Evolutionary conservation across 805 yeast species (phyloP).

Genomic region (Zygoascus flipseniorum): DNA sequence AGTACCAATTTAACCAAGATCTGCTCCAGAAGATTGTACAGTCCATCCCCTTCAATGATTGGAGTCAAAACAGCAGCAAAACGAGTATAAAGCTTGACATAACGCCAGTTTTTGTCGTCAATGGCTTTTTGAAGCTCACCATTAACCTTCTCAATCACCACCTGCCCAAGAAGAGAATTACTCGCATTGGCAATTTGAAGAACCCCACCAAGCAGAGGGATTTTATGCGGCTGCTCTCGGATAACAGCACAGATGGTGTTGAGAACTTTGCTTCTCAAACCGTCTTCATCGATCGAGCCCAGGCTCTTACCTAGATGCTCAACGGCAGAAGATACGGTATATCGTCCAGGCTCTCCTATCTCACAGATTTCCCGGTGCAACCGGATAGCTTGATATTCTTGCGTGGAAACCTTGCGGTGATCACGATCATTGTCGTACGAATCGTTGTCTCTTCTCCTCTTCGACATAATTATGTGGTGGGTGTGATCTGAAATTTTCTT

Average conservation of each 20-base stretch:
- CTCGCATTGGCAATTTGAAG: constrained; percentile 57
- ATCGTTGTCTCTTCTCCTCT: background rate
- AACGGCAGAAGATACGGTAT: constrained; percentile 16
- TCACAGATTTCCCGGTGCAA: constrained; percentile 38
- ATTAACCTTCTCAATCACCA: constrained; percentile 61
- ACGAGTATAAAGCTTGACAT: constrained; percentile 61
- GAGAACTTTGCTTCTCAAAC: constrained; percentile 53
- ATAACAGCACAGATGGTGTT: constrained; percentile 60
- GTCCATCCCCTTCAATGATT: constrained; percentile 44
- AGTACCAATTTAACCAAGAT: constrained; percentile 49
- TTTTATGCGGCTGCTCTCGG: constrained; percentile 87
- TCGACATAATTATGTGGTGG: background rate
- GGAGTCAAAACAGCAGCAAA: constrained; percentile 61
- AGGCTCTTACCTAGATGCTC: constrained; percentile 33
- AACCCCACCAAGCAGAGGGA: constrained; percentile 60
- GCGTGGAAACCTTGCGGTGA: constrained; percentile 1
- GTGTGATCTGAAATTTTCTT: too few relatives aligned
- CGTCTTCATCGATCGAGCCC: constrained; percentile 41
- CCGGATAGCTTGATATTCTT: constrained; percentile 8
- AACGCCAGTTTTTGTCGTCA: constrained; percentile 46
- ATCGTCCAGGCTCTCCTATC: constrained; percentile 45
- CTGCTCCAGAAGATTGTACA: constrained; percentile 42
- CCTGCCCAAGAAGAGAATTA: constrained; percentile 57
- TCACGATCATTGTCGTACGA: constrained; percentile 4
- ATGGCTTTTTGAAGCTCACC: constrained; percentile 51